Conservation (phyloP, 208 protist genomes). For the Angomonas deanei region DNA sequence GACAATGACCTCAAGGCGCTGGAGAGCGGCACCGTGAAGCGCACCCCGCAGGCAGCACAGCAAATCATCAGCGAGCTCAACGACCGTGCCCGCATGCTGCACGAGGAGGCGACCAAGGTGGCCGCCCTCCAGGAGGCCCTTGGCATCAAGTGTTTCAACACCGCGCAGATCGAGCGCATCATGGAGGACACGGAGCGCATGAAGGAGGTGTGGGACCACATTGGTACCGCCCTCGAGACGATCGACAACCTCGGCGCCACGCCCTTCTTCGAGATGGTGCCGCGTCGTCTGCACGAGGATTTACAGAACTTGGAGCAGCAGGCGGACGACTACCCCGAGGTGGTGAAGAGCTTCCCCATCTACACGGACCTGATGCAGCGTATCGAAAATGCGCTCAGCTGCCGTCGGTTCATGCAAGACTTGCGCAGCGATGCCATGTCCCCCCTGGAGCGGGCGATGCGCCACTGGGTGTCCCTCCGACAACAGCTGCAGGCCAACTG, state of each 20-base stretch:
- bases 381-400: constrained; percentile 41
- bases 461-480: constrained; percentile 76
- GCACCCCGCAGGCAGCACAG: constrained; percentile 41
- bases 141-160: constrained; percentile 30
- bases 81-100: constrained; percentile 45
- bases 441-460: constrained; percentile 60
- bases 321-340: constrained; percentile 47
- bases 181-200: constrained; percentile 85
- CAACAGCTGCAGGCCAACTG: constrained; percentile 90
- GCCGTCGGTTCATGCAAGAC: constrained; percentile 82
- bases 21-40: constrained; percentile 27
- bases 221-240: constrained; percentile 63
- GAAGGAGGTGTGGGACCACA: constrained; percentile 87
- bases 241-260: constrained; percentile 83
- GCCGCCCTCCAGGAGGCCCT: constrained; percentile 74
- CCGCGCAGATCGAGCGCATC: constrained; percentile 52
- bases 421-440: constrained; percentile 93
- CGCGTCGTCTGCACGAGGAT: constrained; percentile 78
- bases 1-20: constrained; percentile 39
- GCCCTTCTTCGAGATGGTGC: constrained; percentile 93
- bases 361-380: constrained; percentile 38
- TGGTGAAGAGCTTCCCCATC: constrained; percentile 52
- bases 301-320: constrained; percentile 57
- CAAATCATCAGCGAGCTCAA: constrained; percentile 64
- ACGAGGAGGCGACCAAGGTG: constrained; percentile 77